Evolutionary conservation across 2,329 filamentous ascomycete species (phyloP).

Genomic region (Talaromyces verruculosus): DNA sequence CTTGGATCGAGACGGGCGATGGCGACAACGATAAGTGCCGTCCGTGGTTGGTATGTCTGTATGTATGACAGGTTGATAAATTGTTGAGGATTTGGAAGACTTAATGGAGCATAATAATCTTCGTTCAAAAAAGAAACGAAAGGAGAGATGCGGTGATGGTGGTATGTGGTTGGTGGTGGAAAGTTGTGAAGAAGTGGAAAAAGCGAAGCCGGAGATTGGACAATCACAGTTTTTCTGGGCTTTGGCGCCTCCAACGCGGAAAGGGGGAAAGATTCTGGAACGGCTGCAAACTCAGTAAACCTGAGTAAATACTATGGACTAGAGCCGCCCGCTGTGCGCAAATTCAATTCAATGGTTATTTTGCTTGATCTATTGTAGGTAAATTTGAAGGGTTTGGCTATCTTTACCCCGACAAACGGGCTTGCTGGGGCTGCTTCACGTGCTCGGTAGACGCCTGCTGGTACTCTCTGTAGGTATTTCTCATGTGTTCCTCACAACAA

Average conservation of each 20-base stretch:
- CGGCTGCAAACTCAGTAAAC: background rate
- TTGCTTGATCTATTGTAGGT: background rate
- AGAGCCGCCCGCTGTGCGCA: background rate
- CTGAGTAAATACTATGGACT: background rate
- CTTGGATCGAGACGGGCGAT: conserved; percentile 5
- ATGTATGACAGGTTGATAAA: background rate
- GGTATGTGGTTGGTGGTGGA: background rate
- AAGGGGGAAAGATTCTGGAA: conserved; percentile 17
- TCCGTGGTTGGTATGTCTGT: background rate
- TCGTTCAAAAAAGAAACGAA: background rate
- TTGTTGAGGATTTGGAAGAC: background rate
- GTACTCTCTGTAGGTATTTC: background rate
- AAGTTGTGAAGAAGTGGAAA: conserved; percentile 12
- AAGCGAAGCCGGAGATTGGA: conserved; percentile 15
- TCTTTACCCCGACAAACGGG: background rate
- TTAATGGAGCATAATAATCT: background rate
- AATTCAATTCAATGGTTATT: background rate
- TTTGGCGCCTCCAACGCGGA: conserved; percentile 16
- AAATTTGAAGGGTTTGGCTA: background rate
- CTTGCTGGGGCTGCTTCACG: conserved; percentile 3
- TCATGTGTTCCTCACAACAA: background rate
- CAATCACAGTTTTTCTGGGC: conserved; percentile 7
- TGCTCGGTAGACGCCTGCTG: background rate
- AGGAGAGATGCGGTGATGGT: background rate
- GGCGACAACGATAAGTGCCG: conserved; percentile 3